Percentiles rank a stretch among this genome's conserved stretches.
These are phyloP conservation scores for Penicillium pancosmium DNA, from an alignment of 495 filamentous ascomycete species.

Conservation along the genomic window DNA sequence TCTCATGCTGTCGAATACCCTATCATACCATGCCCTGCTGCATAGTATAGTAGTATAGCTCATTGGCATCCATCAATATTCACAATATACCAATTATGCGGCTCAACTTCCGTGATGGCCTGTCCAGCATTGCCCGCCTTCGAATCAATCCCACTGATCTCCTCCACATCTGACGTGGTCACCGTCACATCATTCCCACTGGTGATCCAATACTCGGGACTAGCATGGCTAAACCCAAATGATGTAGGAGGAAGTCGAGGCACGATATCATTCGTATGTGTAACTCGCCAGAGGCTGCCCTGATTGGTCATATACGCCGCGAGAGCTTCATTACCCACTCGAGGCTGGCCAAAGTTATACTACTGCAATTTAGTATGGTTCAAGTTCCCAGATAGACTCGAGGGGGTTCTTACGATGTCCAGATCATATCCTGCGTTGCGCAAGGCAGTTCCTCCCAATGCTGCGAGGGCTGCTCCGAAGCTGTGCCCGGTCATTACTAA, in stretches of 20 bases:
- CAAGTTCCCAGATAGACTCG: not conserved
- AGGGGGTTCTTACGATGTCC: slow-evolving; percentile 32
- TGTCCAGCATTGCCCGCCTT: slow-evolving; percentile 41
- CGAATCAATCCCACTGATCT: slow-evolving; percentile 40
- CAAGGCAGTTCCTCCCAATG: slow-evolving; percentile 60
- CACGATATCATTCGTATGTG: slow-evolving; percentile 68
- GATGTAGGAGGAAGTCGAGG: slow-evolving; percentile 61
- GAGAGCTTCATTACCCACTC: slow-evolving; percentile 62
- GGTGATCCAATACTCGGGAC: slow-evolving; percentile 69
- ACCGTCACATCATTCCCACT: slow-evolving; percentile 40
- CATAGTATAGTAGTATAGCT: not conserved
- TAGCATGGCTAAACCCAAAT: slow-evolving; percentile 61
- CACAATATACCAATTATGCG: slow-evolving; percentile 30
- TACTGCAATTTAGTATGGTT: slow-evolving; percentile 20
- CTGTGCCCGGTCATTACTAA: slow-evolving; percentile 69
- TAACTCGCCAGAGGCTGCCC: slow-evolving; percentile 59
- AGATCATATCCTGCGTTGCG: slow-evolving; percentile 48
- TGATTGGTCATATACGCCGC: slow-evolving; percentile 58
- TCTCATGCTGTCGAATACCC: not conserved
- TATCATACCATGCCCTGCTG: not conserved
- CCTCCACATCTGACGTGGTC: slow-evolving; percentile 44
- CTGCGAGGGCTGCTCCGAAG: slow-evolving; percentile 67
- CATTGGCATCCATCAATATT: slow-evolving; percentile 25
- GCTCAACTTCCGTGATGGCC: slow-evolving; percentile 4
- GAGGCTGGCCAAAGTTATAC: slow-evolving; percentile 71